Evolutionary conservation across 306 rosid genomes (phyloP).

Genomic region (peach (Prunus persica)): DNA sequence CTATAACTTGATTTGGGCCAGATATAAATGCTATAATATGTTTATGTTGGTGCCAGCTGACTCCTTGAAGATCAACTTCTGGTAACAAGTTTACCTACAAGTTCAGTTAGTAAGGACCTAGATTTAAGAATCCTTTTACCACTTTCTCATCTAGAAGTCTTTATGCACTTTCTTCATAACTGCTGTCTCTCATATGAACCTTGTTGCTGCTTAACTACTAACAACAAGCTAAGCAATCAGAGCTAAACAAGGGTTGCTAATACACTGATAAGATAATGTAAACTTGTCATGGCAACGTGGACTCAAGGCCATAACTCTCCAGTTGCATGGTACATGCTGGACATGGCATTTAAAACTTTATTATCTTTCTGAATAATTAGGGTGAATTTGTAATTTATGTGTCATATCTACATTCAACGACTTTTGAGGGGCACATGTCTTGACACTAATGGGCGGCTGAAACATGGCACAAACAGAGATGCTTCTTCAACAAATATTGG

Average conservation of each 20-base stretch:
- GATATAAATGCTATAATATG: conserved; percentile 78
- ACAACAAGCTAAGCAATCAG: background rate
- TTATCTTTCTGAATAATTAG: background rate
- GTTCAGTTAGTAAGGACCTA: background rate
- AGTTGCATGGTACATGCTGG: too few relatives aligned
- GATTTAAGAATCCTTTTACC: background rate
- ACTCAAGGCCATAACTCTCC: background rate
- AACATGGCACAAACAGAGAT: background rate
- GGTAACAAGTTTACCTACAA: conserved; percentile 74
- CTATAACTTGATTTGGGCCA: conserved; percentile 58
- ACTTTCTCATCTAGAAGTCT: background rate
- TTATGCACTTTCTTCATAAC: conserved; percentile 1
- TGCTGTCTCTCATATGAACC: background rate
- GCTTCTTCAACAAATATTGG: background rate
- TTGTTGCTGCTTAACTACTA: background rate
- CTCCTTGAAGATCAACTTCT: conserved; percentile 77
- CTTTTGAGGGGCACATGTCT: background rate
- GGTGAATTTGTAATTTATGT: too few relatives aligned
- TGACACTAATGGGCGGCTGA: background rate
- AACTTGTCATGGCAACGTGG: background rate
- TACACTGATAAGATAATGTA: background rate
- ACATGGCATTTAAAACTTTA: background rate
- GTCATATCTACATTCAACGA: background rate
- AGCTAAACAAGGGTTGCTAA: background rate
- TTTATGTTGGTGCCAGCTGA: conserved; percentile 92